phyloP scores from a whole-genome alignment of 805 yeast species.

The Hanseniaspora opuntiae region DNA sequence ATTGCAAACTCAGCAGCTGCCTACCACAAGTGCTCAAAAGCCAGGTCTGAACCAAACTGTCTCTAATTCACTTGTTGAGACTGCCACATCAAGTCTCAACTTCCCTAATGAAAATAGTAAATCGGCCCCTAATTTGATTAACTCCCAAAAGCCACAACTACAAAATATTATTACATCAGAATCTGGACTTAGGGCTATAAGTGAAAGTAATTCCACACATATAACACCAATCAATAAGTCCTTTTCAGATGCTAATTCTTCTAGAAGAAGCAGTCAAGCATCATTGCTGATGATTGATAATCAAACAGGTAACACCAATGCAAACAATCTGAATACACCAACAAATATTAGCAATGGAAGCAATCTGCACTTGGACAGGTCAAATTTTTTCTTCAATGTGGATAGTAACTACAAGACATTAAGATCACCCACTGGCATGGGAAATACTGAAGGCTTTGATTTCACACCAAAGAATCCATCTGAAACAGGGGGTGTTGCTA shows the following conservation, averaged over 20 bases:
- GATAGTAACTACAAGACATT: constrained; percentile 1
- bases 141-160: not conserved
- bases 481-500: not conserved
- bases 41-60: not conserved
- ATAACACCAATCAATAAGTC: not conserved
- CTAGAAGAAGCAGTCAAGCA: constrained; percentile 5
- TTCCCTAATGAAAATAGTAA: not conserved
- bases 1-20: constrained; percentile 4
- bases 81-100: not conserved
- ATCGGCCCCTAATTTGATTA: not conserved
- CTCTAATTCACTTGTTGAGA: not conserved
- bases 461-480: not conserved
- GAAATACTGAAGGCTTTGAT: not conserved
- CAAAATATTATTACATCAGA: constrained; percentile 7
- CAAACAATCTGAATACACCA: not conserved
- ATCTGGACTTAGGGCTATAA: not conserved
- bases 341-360: not conserved
- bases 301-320: not conserved
- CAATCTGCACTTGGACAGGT: not conserved
- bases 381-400: not conserved
- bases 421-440: not conserved
- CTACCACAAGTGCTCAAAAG: not conserved
- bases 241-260: not conserved
- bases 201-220: constrained; percentile 5
- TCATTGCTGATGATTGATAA: not conserved